Conservation (phyloP, 2,329 filamentous ascomycete genomes). For the Calonectria pteridis region DNA sequence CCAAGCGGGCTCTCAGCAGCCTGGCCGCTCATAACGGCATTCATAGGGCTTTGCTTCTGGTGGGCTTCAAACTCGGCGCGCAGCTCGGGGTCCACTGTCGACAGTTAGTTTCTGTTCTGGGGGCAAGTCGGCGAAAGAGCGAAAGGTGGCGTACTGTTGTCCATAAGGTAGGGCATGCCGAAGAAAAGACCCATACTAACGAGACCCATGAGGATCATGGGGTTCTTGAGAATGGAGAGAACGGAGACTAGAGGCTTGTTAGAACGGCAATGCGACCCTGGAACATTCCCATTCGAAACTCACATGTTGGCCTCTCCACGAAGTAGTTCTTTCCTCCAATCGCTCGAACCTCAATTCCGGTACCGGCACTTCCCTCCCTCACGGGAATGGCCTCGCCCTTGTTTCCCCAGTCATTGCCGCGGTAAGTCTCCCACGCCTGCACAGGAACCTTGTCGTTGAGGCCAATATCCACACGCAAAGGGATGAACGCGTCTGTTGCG, state of each 20-base stretch:
- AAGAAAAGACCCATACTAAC: slow-evolving; percentile 87
- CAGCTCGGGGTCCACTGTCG: slow-evolving; percentile 93
- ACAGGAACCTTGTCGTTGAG: slow-evolving; percentile 57
- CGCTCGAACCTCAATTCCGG: slow-evolving; percentile 71
- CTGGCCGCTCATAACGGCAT: slow-evolving; percentile 62
- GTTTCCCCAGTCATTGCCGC: slow-evolving; percentile 92
- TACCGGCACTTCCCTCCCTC: slow-evolving; percentile 52
- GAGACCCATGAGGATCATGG: slow-evolving; percentile 94
- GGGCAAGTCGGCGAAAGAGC: slow-evolving; percentile 1
- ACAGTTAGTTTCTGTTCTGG: slow-evolving; percentile 25
- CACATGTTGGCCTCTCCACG: slow-evolving; percentile 80
- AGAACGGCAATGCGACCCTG: slow-evolving; percentile 1
- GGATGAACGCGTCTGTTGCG: slow-evolving; percentile 79
- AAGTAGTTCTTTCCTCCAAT: slow-evolving; percentile 80
- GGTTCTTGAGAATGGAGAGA: slow-evolving; percentile 88
- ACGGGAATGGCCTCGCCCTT: slow-evolving; percentile 73
- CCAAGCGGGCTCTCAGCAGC: slow-evolving; percentile 59
- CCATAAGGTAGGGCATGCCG: slow-evolving; percentile 94
- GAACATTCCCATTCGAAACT: slow-evolving; percentile 53
- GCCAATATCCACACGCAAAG: slow-evolving; percentile 83
- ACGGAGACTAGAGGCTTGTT: slow-evolving; percentile 73
- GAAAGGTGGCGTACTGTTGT: slow-evolving; percentile 80
- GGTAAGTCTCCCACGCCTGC: slow-evolving; percentile 84
- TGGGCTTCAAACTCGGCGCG: slow-evolving; percentile 92
- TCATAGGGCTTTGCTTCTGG: slow-evolving; percentile 80